Evolutionary conservation across 495 filamentous ascomycete genomes (phyloP), one percentile per base, ranked within the genome.

Genomic region (Lophium mytilinum): DNA sequence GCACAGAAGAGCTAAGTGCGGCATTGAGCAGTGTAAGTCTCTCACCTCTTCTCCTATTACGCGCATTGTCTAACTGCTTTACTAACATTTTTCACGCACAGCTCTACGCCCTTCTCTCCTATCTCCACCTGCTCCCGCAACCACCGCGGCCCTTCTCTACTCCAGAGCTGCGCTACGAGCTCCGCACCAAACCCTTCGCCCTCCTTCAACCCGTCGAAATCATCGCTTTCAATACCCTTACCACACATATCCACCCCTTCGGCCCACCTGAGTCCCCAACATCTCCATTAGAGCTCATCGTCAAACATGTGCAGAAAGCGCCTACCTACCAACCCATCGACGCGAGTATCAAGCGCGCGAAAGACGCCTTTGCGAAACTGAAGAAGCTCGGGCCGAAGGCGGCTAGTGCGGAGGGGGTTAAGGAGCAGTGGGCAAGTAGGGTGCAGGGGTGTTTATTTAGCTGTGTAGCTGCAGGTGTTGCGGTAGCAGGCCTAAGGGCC

Each of bases 141-240:
- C 81, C 84, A 5, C 69, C 78, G 0, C 75, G 83, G 1, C 87
- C 88, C 0, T 95, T 93, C 69, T 80, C 83, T 46, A 80, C 75
- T 30, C 81, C 89, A 56, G 68, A 68, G 35, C 72, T 92, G 24
- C 83, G 91, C 6, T 95, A 95, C 69, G 84, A 93, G 59, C 72
- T 95, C 3, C 86, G 93, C 37, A 93, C 96, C 90, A 92, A 89
- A 64, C 89, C 90, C 0, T 96, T 95, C 57, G 72, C 84, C 7
- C 65, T 72, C 5, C 81, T 96, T 40, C 75, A 77, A 18, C 70
- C 89, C 9, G 89, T 90, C 0, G 81, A 84, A 57, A 72, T 90
- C n/a, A 81, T 86, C 0, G 73, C 82, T 0, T 89, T 78, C 54
- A 78, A 82, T 4, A 78, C 83, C 19, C 88, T 87, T 62, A 58